phyloP scores from a whole-genome alignment of 2,329 filamentous ascomycete genomes.

The Magnaporthiopsis rhizophila region DNA sequence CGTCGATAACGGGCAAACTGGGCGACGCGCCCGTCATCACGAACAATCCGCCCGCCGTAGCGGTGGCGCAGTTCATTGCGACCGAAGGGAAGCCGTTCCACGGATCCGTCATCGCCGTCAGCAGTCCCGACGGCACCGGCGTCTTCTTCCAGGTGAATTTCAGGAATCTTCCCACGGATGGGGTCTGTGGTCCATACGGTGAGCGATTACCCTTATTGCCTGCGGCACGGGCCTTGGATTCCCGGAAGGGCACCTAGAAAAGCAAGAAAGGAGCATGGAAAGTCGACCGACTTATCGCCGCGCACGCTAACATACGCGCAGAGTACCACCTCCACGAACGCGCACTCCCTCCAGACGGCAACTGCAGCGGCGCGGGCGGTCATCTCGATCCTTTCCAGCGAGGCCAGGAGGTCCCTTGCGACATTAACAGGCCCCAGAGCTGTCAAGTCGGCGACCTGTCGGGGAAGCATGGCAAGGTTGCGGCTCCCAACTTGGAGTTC shows the following conservation, averaged over 20 bases:
- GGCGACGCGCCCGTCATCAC: constrained; percentile 3
- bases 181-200: constrained; percentile 23
- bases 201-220: constrained; percentile 8
- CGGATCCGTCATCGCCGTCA: constrained; percentile 11
- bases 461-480: constrained; percentile 62
- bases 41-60: background rate
- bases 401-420: constrained; percentile 54
- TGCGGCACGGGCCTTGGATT: too few relatives aligned
- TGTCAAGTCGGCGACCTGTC: constrained; percentile 72
- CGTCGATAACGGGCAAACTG: constrained; percentile 1
- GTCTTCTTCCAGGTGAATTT: constrained; percentile 23
- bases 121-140: constrained; percentile 19
- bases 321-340: constrained; percentile 66
- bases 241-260: too few relatives aligned
- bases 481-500: constrained; percentile 14
- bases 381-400: constrained; percentile 68
- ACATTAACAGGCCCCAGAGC: constrained; percentile 45
- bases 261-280: too few relatives aligned
- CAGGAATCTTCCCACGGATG: constrained; percentile 21
- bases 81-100: background rate
- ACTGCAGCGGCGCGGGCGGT: constrained; percentile 59
- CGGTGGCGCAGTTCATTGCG: background rate
- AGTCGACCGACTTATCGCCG: too few relatives aligned
- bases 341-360: constrained; percentile 57
- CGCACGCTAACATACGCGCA: constrained; percentile 19